Evolutionary conservation across 306 rosid species (phyloP), one percentile per base, ranked within the genome.

Genomic region (Cicer pinnatifidum): DNA sequence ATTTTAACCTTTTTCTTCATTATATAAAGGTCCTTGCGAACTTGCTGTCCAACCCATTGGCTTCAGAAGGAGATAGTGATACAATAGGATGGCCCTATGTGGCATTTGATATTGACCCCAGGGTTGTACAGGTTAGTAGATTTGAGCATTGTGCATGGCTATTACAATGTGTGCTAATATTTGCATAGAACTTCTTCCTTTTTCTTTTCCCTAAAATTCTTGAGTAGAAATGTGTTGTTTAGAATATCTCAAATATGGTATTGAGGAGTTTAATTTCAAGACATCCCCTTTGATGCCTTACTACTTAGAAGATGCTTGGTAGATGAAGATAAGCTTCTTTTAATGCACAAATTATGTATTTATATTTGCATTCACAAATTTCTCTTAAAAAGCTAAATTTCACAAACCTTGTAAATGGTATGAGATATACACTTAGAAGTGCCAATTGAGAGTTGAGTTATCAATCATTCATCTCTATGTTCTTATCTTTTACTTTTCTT

Each of bases 51-150:
- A 75, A 88, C 50, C 92, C 98, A 12, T 71, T 94, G 83, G 95
- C 92, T 75, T 82, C 91, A 9, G 96, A 91, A 68, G 82, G 73
- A 47, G 96, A 89, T 72, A 85, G 88, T 44, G 85, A 81, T 53
- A 48, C 72, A 74, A 71, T 64, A 50, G 96, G 96, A 84, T 76
- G 85, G 90, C 88, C 91, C 19, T 95, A 81, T 72, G 85, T 95
- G 66, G 99, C 91, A 80, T 95, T 95, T 76, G 99, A 95, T 84
- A 86, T 91, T 41, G 91, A 95, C 75, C 93, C 89, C 67, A 85
- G 84, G 12, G 91, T 88, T 13, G 99, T 95, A 74, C 86, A 95
- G 97, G 99, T 95, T 57, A 75, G 85, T 81, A 59, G 56, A 45
- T 62, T 51, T 71, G 20, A 17, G 80, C 57, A 33, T 41, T 58